These are phyloP conservation scores for Colletotrichum limetticola DNA, from an alignment of 2,329 filamentous ascomycete species.

Conservation along the genomic window DNA sequence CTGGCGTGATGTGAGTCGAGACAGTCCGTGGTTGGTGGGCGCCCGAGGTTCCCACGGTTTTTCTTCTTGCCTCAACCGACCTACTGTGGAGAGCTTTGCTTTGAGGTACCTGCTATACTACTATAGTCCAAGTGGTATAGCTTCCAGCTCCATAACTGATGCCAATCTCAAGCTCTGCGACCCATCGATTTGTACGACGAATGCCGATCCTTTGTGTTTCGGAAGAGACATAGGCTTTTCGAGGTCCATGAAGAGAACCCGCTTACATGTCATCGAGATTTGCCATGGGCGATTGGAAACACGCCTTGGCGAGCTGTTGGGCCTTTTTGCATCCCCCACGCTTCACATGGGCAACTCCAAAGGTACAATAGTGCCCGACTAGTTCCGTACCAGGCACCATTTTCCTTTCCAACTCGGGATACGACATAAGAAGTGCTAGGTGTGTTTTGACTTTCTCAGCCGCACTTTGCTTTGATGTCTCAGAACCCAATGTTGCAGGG, in stretches of 20 bases:
- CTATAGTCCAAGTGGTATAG: not conserved
- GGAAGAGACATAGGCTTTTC: not conserved
- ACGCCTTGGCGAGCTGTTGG: not conserved
- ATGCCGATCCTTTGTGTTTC: not conserved
- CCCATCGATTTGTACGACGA: not conserved
- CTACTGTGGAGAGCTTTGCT: not conserved
- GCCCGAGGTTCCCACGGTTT: too few species aligned
- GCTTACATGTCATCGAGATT: slow-evolving; percentile 2
- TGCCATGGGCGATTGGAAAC: not conserved
- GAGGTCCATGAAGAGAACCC: not conserved
- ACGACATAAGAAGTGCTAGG: not conserved
- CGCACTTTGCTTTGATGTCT: not conserved
- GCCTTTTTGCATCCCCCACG: not conserved
- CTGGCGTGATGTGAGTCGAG: not conserved
- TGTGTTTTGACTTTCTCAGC: not conserved
- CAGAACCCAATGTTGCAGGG: not conserved
- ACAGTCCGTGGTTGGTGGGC: too few species aligned
- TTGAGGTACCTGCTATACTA: not conserved
- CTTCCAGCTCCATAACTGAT: slow-evolving; percentile 1
- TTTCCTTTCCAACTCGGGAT: not conserved
- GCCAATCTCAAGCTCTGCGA: slow-evolving; percentile 3
- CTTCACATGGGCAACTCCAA: not conserved
- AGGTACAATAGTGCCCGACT: not conserved
- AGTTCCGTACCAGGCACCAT: not conserved
- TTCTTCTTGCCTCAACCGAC: too few species aligned